A percentile compares a stretch with the other conserved stretches of the same genome.
Evolutionary conservation across 306 rosid genomes (phyloP).

Genomic region (Benincasa hispida): DNA sequence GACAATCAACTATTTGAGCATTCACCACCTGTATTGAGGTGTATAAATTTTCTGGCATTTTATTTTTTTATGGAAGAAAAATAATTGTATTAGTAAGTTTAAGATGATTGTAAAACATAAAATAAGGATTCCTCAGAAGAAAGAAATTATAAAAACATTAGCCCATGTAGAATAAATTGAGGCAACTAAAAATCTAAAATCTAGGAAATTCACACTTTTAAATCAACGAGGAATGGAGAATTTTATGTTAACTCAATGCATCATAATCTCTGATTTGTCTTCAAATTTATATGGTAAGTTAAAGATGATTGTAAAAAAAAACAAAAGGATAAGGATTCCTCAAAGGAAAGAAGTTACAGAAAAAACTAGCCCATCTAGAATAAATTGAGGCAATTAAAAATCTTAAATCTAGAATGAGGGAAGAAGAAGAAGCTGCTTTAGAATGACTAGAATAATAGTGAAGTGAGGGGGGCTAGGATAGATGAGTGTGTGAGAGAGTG

Average conservation of each 20-base stretch:
- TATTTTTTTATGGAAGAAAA: not conserved
- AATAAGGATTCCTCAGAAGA: not conserved
- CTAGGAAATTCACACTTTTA: not conserved
- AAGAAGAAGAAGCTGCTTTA: not conserved
- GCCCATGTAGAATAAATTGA: not conserved
- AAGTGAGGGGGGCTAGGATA: not conserved
- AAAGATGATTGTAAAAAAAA: not conserved
- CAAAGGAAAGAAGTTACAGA: not conserved
- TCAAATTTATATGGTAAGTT: not conserved
- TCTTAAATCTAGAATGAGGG: not conserved
- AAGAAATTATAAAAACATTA: not conserved
- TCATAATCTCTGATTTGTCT: not conserved
- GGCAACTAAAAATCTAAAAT: not conserved
- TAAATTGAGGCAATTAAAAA: not conserved
- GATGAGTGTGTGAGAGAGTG: not conserved
- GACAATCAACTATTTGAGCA: slow-evolving; percentile 47
- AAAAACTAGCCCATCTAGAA: not conserved
- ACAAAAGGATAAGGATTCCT: not conserved
- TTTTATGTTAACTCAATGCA: not conserved
- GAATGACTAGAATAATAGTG: not conserved
- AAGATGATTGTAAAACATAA: not conserved
- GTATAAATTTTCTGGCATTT: slow-evolving; percentile 12
- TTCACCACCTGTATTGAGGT: slow-evolving; percentile 70
- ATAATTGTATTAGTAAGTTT: not conserved
- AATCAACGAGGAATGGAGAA: not conserved